Evolutionary conservation across 2,329 filamentous ascomycete genomes (phyloP), one percentile per base, ranked within the genome.

Genomic region (Diaporthe capsici): DNA sequence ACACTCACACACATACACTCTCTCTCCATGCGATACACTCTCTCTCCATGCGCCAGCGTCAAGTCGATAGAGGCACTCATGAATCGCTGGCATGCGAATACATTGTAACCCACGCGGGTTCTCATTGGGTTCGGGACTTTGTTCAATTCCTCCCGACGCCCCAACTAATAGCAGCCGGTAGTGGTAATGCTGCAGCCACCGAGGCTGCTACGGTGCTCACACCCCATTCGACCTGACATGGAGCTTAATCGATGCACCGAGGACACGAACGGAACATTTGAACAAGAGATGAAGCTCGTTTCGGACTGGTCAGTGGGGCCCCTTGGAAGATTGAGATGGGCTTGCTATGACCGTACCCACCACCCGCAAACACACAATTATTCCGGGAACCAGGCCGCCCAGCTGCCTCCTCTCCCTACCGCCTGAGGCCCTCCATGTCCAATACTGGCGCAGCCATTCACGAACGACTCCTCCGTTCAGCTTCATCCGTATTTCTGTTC

Each of bases 201-300:
- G 25, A 49, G 47, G 44, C 47, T 51, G 20, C 31, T 20, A 28
- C 47, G n/a, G 63, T 39, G 47, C 47, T 68, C 47, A 28, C 65
- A 39, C 31, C 47, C 34, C 15, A 51, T 68, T 68, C 49, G 65
- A 68, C 51, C 60, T 55, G 58, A 55, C 47, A 65, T 28, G 31
- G 51, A 44, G 71, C 42, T 65, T 73, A n/a, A 44, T 73, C 39
- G 58, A 25, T 65, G 47, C 28, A 57, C 39, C 42, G 58, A 73
- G 39, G 49, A 55, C 39, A 55, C 34, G 34, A 61, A 65, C 49
- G 49, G 49, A 42, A 55, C 65, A 70, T 55, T 55, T 42, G 34
- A 55, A 28, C 49, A 55, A 70, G 65, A 70, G 65, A 70, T 70
- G 65, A 55, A 47, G 58, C 58, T 65, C 37, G 58, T 73, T 44